phyloP scores from a whole-genome alignment of 2,329 filamentous ascomycete species.

The Lachnellula willkommii region DNA sequence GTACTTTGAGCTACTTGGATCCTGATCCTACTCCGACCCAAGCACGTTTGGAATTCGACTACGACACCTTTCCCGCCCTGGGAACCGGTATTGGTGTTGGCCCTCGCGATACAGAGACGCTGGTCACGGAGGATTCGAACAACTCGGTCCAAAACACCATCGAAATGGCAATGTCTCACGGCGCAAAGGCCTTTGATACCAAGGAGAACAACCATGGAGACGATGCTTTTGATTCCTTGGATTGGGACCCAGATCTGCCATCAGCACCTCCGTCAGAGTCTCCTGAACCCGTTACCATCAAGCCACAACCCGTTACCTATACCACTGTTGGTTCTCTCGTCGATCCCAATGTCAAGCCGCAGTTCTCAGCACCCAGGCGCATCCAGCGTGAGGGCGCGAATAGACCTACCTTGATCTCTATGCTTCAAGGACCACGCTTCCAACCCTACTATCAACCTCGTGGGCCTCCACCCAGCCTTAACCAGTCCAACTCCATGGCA shows the following conservation, averaged over 20 bases:
- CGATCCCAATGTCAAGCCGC: slow-evolving; percentile 26
- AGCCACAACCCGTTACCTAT: slow-evolving; percentile 29
- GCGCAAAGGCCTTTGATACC: background rate
- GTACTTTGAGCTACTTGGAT: background rate
- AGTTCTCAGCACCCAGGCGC: slow-evolving; percentile 30
- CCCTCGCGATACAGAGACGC: background rate
- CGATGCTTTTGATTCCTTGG: slow-evolving; percentile 29
- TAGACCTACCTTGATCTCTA: slow-evolving; percentile 25
- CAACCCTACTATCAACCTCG: slow-evolving; percentile 18
- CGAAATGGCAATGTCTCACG: slow-evolving; percentile 6
- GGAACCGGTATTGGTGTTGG: background rate
- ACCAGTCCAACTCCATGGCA: slow-evolving; percentile 27
- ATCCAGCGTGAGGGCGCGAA: slow-evolving; percentile 32
- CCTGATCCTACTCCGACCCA: background rate
- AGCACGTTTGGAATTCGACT: background rate
- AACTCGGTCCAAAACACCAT: background rate
- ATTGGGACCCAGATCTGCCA: slow-evolving; percentile 29
- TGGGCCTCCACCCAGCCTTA: slow-evolving; percentile 22
- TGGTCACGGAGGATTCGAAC: background rate
- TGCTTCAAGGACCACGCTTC: slow-evolving; percentile 18
- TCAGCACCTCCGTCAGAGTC: slow-evolving; percentile 20
- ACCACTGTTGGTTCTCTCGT: slow-evolving; percentile 33
- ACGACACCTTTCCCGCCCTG: background rate
- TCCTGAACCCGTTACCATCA: slow-evolving; percentile 26
- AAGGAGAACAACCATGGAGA: slow-evolving; percentile 1